Percentiles rank a stretch among this genome's conserved stretches.
phyloP scores from a whole-genome alignment of 371 early-diverging fungal species.

The Lichtheimia ornata region DNA sequence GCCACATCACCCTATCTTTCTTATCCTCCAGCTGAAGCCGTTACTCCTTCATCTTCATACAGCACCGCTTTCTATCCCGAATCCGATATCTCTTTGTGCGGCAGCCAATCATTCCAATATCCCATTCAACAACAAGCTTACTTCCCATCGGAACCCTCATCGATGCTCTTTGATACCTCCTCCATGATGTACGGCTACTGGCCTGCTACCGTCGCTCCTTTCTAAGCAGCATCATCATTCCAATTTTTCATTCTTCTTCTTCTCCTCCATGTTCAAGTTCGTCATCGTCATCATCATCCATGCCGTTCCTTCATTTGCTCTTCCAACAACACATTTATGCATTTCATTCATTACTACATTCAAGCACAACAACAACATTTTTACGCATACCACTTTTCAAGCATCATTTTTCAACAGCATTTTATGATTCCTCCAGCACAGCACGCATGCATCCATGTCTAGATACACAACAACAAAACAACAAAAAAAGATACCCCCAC shows the following conservation, averaged over 20 bases:
- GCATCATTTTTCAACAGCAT: neutral
- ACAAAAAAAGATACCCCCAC: neutral
- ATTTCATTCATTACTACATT: neutral
- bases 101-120: conserved; percentile 2
- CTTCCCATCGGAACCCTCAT: neutral
- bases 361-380: neutral
- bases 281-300: neutral
- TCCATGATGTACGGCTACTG: no score
- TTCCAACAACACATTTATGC: neutral
- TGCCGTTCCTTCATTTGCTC: neutral
- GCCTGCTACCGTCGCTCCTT: neutral
- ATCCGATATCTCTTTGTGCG: neutral
- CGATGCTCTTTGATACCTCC: no score
- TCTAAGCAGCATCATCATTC: neutral
- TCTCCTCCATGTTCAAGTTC: no score
- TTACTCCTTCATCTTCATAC: neutral
- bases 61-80: neutral
- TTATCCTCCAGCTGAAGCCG: neutral
- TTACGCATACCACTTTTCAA: neutral
- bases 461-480: no score
- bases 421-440: conserved; percentile 1
- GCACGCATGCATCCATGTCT: no score
- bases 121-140: conserved; percentile 6
- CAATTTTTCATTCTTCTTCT: no score
- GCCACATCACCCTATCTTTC: neutral